These are phyloP conservation scores for Madurella mycetomatis DNA, from an alignment of 2,329 filamentous ascomycete species.

Conservation along the genomic window DNA sequence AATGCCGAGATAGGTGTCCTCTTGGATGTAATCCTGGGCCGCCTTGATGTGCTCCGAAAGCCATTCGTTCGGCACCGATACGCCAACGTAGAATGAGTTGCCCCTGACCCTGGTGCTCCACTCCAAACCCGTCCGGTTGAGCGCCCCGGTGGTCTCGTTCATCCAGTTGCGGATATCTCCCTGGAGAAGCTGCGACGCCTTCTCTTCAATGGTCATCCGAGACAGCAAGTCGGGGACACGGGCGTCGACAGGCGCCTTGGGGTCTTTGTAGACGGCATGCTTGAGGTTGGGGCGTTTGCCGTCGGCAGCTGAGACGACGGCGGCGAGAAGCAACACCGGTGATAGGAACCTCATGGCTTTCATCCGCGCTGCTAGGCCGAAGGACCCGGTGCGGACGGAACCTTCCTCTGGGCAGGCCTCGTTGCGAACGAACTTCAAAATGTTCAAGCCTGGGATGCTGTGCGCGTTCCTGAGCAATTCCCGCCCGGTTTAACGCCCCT, in stretches of 20 bases:
- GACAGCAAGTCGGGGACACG: conserved; percentile 64
- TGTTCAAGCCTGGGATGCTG: too few species aligned
- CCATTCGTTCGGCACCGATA: conserved; percentile 52
- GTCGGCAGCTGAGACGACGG: conserved; percentile 3
- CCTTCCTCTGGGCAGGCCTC: too few species aligned
- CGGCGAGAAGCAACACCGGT: conserved; percentile 8
- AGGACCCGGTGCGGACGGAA: too few species aligned
- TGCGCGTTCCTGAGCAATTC: too few species aligned
- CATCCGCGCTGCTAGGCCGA: too few species aligned
- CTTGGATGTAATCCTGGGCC: conserved; percentile 64
- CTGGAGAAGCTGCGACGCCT: conserved; percentile 64
- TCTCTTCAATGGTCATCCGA: conserved; percentile 71
- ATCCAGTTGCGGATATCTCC: conserved; percentile 72
- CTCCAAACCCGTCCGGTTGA: conserved; percentile 63
- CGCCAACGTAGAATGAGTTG: conserved; percentile 69
- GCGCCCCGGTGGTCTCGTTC: conserved; percentile 60
- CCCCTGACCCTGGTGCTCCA: conserved; percentile 62
- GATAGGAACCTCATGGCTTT: conserved; percentile 8
- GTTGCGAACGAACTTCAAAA: too few species aligned
- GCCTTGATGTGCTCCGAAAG: conserved; percentile 58
- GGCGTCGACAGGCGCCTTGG: conserved; percentile 56
- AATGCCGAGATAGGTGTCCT: conserved; percentile 66
- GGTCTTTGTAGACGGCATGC: conserved; percentile 56
- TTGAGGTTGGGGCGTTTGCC: conserved; percentile 14
- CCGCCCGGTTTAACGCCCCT: too few species aligned